These are phyloP conservation scores for Coix lacrymajobi DNA, from an alignment of 176 grass and related monocot species.

Conservation along the genomic window DNA sequence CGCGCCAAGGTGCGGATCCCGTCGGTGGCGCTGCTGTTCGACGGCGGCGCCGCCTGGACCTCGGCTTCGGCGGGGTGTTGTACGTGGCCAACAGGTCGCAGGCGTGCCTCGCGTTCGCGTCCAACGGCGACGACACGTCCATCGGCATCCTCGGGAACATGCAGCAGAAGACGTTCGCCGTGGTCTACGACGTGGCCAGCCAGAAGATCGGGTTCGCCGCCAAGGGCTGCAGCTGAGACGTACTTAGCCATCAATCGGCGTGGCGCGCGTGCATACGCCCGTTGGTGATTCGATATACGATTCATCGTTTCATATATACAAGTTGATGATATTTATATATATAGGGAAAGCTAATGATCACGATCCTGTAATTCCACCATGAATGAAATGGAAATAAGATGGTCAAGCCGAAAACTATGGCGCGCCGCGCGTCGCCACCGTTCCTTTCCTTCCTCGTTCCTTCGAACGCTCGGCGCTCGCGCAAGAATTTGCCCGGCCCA, in stretches of 20 bases:
- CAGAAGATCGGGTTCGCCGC: constrained; percentile 61
- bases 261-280: background rate
- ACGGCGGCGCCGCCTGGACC: constrained; percentile 32
- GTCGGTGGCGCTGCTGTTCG: constrained; percentile 52
- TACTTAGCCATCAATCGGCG: background rate
- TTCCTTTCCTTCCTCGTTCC: background rate
- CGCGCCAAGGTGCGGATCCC: constrained; percentile 42
- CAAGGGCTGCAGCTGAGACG: constrained; percentile 41
- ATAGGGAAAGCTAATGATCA: background rate
- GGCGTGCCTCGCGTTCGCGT: constrained; percentile 72
- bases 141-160: constrained; percentile 60
- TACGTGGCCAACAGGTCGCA: constrained; percentile 48
- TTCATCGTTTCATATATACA: background rate
- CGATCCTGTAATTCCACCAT: background rate
- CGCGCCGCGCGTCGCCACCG: background rate
- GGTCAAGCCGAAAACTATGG: background rate
- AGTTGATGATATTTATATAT: no score
- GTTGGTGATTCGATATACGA: background rate
- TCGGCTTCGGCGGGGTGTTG: constrained; percentile 54
- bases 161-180: constrained; percentile 62
- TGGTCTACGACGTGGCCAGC: constrained; percentile 67
- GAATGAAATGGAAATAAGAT: background rate
- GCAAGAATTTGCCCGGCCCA: no score
- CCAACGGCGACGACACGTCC: constrained; percentile 34
- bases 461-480: no score